A percentile compares a stretch with the other conserved stretches of the same genome.
These are phyloP conservation scores for Phytophthora cactorum DNA, from an alignment of 352 stramenopile species.

Conservation along the genomic window DNA sequence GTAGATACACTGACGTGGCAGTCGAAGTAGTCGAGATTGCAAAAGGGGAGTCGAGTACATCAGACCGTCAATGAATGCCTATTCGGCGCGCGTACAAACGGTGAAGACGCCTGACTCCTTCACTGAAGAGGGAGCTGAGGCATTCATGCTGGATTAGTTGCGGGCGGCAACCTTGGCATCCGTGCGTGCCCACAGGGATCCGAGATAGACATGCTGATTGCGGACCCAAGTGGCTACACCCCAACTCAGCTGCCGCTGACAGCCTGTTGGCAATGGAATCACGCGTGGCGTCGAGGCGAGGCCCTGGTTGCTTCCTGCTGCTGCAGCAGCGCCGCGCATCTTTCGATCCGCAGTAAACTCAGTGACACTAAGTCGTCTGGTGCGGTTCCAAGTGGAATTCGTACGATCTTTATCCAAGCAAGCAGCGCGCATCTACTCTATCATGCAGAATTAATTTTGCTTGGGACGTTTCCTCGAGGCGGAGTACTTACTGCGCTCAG, in stretches of 20 bases:
- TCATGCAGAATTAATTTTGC: background rate
- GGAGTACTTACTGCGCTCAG: background rate
- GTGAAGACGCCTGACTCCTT: no score
- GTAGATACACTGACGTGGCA: conserved; percentile 1
- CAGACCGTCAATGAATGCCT: no score
- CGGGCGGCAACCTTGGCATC: background rate
- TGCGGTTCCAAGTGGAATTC: background rate
- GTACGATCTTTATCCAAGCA: conserved; percentile 15
- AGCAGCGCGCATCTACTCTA: conserved; percentile 10
- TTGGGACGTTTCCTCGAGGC: conserved; percentile 3
- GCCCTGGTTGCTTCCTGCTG: background rate
- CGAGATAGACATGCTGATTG: conserved; percentile 8
- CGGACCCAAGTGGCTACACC: conserved; percentile 9
- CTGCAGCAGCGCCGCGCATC: conserved; percentile 8
- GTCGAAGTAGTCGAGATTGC: no score
- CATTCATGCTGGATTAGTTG: conserved; percentile 5
- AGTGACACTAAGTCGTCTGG: background rate
- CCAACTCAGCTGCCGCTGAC: background rate
- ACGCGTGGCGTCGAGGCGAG: background rate
- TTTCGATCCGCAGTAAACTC: conserved; percentile 9
- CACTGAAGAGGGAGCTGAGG: background rate
- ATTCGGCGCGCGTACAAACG: no score
- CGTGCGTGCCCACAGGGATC: background rate
- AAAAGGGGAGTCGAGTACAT: no score
- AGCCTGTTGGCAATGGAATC: background rate